Evolutionary conservation across 305 asterid species (phyloP).

Genomic region (Withania somnifera): DNA sequence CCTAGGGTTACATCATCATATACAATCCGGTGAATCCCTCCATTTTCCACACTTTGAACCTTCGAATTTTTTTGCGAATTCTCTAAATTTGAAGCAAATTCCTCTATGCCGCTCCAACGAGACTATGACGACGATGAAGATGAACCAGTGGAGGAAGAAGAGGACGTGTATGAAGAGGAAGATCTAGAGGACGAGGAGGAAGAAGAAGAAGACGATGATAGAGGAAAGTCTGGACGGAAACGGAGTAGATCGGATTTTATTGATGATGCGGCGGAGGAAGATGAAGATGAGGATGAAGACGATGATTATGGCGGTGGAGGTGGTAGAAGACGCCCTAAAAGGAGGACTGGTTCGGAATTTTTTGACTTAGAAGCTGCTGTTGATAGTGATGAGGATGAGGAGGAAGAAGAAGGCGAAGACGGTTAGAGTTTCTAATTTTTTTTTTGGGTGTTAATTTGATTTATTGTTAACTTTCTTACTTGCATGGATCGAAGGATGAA

Average conservation of each 20-base stretch:
- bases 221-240: conserved; percentile 58
- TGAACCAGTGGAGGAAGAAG: conserved; percentile 59
- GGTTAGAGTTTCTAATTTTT: conserved; percentile 32
- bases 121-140: conserved; percentile 49
- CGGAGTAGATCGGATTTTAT: conserved; percentile 49
- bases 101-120: conserved; percentile 37
- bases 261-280: conserved; percentile 78
- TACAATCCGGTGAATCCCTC: not conserved
- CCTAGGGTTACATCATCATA: not conserved
- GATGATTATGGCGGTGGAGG: conserved; percentile 41
- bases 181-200: conserved; percentile 43
- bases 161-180: conserved; percentile 23
- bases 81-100: not conserved
- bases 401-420: conserved; percentile 89
- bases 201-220: conserved; percentile 33
- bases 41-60: not conserved
- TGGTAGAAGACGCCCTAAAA: conserved; percentile 30
- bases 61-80: too few species aligned
- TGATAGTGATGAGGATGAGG: conserved; percentile 85
- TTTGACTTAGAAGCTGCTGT: conserved; percentile 75
- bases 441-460: not conserved
- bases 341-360: conserved; percentile 41
- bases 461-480: not conserved
- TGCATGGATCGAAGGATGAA: not conserved
- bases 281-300: conserved; percentile 53